Evolutionary conservation across 805 yeast species (phyloP), one percentile per base, ranked within the genome.

Genomic region (Yarrowia sp.): DNA sequence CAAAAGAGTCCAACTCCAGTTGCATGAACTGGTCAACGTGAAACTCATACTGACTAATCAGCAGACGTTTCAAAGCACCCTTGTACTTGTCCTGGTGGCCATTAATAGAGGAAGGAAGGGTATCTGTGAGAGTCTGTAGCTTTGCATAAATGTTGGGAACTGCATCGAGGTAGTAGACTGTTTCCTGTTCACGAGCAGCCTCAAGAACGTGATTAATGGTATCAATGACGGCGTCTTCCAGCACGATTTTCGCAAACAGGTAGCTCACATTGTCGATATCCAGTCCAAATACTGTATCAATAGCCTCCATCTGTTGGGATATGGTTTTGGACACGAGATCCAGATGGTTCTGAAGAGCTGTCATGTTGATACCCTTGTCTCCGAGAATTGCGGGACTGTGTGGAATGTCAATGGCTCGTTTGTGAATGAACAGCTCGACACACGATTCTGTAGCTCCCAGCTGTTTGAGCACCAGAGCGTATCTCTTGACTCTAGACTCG

Each of bases 221-320:
- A 38, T 70, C 74, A 48, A 68, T 67, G 10, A 76, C 58, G 16
- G 70, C 64, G 12, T 73, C 76, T 24, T 75, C 76, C 21, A 76
- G 58, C 40, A 83, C 73, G 51, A 79, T 82, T 67, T 83, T 85
- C 52, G 81, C 73, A 4, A 83, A 77, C 63, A 80, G 78, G 68
- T 76, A 76, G 79, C 79, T 78, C 76, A 82, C 81, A 0, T 84
- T 83, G 9, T 77, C 75, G 28, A 58, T 58, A 3, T 76, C 66
- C 17, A 68, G 73, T 2, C 83, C 83, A 67, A 83, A 83, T 2
- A 82, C 76, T 11, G 68, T 66, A 66, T 82, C 83, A 19, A 82
- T 77, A 1, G 76, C 74, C 8, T 67, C 62, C 8, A 80, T 71
- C 52, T 80, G 78, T 16, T 75, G 70, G 66, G 80, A 76, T 7